These are phyloP conservation scores for Penicillium argentinense DNA, from an alignment of 495 filamentous ascomycete species.

Conservation along the genomic window DNA sequence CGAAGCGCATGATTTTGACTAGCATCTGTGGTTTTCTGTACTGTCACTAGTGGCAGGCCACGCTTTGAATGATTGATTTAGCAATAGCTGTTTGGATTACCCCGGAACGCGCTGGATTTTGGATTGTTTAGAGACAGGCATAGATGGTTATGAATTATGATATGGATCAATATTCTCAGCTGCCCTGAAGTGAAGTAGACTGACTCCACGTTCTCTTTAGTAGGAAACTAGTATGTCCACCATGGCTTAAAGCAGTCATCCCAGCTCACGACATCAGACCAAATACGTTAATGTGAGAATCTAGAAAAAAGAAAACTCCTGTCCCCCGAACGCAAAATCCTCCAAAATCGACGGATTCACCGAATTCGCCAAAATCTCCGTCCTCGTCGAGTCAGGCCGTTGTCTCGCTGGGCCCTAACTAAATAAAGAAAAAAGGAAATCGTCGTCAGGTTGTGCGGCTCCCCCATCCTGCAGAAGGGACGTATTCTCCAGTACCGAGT, in stretches of 20 bases:
- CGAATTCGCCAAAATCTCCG: slow-evolving; percentile 27
- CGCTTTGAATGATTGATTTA: slow-evolving; percentile 2
- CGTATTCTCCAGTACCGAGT: no score
- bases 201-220: no score
- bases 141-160: slow-evolving; percentile 10
- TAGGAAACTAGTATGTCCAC: no score
- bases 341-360: slow-evolving; percentile 27
- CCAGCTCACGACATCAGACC: no score
- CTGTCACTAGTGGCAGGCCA: not conserved
- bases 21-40: not conserved
- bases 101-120: slow-evolving; percentile 2
- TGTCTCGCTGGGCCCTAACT: slow-evolving; percentile 10
- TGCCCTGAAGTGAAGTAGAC: no score
- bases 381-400: slow-evolving; percentile 16
- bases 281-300: no score
- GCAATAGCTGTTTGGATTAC: not conserved
- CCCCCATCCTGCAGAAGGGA: no score
- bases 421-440: slow-evolving; percentile 28
- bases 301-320: slow-evolving; percentile 20
- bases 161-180: not conserved
- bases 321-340: slow-evolving; percentile 31
- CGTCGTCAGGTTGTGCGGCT: no score
- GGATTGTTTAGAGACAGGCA: slow-evolving; percentile 1
- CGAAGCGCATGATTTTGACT: slow-evolving; percentile 14
- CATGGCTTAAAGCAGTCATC: no score